Evolutionary conservation across 2,329 filamentous ascomycete species (phyloP).

Genomic region (Colletotrichum theobromicola): DNA sequence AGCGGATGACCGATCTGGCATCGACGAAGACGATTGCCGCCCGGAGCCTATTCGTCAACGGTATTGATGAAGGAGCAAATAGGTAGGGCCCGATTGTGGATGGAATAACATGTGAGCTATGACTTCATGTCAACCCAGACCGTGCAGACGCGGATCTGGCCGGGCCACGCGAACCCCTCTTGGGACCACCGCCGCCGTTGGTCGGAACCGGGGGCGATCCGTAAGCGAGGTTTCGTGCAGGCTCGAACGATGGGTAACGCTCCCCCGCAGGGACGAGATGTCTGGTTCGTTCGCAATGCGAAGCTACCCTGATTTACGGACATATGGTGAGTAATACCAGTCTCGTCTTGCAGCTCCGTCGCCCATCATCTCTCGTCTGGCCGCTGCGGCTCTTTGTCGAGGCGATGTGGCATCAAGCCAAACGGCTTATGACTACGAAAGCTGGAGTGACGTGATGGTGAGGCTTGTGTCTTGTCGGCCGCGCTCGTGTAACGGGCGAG

Average conservation of each 20-base stretch:
- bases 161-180: background rate
- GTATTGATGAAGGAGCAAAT: background rate
- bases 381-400: background rate
- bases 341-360: background rate
- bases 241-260: background rate
- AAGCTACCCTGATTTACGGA: background rate
- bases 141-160: slow-evolving; percentile 3
- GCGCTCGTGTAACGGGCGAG: background rate
- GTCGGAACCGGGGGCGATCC: background rate
- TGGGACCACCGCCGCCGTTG: background rate
- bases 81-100: background rate
- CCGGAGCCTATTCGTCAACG: background rate
- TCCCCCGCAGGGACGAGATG: background rate
- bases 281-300: background rate
- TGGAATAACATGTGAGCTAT: background rate
- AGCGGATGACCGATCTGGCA: background rate
- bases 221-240: background rate
- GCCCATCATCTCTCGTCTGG: no score
- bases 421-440: background rate
- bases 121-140: background rate
- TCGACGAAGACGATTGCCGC: background rate
- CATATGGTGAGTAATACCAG: background rate
- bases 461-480: background rate
- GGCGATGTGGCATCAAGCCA: background rate
- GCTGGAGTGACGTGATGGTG: background rate